Conservation (phyloP, 2,329 filamentous ascomycete species). For the Tolypocladium guangdongense region DNA sequence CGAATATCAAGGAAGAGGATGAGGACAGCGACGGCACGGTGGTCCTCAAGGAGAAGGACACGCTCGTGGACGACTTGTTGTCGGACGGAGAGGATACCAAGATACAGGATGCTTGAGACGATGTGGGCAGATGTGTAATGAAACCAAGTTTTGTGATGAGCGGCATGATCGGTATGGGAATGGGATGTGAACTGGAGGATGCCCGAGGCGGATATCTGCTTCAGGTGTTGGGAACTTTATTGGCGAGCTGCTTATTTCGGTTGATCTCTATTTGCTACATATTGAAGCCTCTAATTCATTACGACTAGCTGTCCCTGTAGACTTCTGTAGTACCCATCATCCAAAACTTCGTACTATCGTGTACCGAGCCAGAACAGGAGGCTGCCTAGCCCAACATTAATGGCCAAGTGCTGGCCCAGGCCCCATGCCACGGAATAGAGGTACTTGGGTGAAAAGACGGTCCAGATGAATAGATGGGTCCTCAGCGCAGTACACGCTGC, state of each 20-base stretch:
- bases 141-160: constrained; percentile 1
- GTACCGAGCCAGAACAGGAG: constrained; percentile 43
- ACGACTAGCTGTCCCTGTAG: neutral
- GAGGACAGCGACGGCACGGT: constrained; percentile 25
- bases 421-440: constrained; percentile 87
- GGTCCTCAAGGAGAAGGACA: constrained; percentile 21
- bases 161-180: neutral
- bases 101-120: constrained; percentile 14
- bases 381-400: constrained; percentile 56
- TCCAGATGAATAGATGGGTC: constrained; percentile 96
- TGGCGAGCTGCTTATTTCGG: neutral
- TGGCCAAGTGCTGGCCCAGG: constrained; percentile 64
- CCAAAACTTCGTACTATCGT: constrained; percentile 1
- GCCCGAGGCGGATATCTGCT: neutral
- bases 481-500: constrained; percentile 72
- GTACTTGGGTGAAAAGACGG: constrained; percentile 95
- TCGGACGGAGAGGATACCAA: constrained; percentile 29
- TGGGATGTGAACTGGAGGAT: neutral
- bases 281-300: neutral
- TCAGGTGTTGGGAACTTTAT: neutral
- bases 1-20: constrained; percentile 37
- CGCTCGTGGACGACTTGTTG: constrained; percentile 28
- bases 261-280: neutral
- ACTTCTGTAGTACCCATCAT: neutral
- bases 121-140: constrained; percentile 2